Evolutionary conservation across 805 yeast genomes (phyloP), one percentile per base, ranked within the genome.

Genomic region (Candida nanaspora): DNA sequence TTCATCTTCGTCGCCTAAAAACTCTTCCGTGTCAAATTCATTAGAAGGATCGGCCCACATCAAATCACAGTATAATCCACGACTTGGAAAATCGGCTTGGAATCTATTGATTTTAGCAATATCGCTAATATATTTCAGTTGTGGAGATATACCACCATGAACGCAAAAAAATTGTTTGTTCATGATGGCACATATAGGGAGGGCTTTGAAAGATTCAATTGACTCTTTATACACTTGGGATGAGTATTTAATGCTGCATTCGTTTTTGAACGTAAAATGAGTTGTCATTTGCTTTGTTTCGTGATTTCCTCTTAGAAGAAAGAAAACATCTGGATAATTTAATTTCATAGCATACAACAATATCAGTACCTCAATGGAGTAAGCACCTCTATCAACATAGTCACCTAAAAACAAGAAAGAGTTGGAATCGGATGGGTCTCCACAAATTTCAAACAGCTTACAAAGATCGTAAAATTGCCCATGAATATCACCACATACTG

Each of bases 1-100:
- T 4, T 51, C 44, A 56, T 89, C 95, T 57, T 86, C 91, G 33
- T 82, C 82, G 49, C 86, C 95, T 15, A 82, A 66, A 22, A 53
- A 48, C 47, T 74, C 81, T 22, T 72, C 78, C 5, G 53, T 47
- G 56, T 89, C 96, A 57, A 86, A 91, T 33, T 83, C 82, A 50
- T 87, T 95, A n/a, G 82, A 67, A 1, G 98, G 98, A 61, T 91
- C 98, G 0, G 96, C 82, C 98, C 98, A 91, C 52, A 91, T 72
- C 47, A 91, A 65, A 63, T 91, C 98, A 63, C 97, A 91, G 87
- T 87, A 85, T 40, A 91, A 61, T 0, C 98, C 98, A 45, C 80
- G 75, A 2, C 96, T 84, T 6, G 98, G 98, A 40, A 58, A 56
- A 22, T 96, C 96, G 57, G 88, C 95, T 42, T 82, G 70, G 65